These are phyloP conservation scores for Arthonia radiata DNA, from an alignment of 495 filamentous ascomycete genomes.

Conservation along the genomic window DNA sequence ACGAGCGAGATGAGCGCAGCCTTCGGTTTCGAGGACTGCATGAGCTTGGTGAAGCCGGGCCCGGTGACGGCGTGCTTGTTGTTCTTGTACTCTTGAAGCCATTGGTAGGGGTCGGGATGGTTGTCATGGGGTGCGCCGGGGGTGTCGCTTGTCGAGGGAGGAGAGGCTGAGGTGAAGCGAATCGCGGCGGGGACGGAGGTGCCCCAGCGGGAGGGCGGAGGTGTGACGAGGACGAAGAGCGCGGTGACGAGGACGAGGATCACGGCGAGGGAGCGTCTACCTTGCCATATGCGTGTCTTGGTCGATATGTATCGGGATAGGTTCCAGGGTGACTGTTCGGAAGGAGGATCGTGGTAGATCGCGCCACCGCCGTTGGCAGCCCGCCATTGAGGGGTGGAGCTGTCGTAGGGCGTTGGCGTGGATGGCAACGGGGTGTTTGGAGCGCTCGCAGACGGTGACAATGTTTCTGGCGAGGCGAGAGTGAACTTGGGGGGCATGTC, in stretches of 20 bases:
- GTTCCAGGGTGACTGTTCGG: too few relatives aligned
- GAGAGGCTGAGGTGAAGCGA: conserved; percentile 3
- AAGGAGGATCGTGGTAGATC: too few relatives aligned
- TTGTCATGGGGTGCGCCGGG: conserved; percentile 5
- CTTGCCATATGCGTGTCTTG: too few relatives aligned
- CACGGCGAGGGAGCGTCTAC: conserved; percentile 8
- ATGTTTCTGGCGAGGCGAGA: too few relatives aligned
- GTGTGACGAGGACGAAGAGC: conserved; percentile 11
- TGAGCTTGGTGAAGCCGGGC: conserved; percentile 1
- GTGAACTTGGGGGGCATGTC: too few relatives aligned
- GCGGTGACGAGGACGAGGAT: conserved; percentile 8
- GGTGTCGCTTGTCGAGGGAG: conserved; percentile 9
- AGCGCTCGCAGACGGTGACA: too few relatives aligned
- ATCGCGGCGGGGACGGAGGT: background rate
- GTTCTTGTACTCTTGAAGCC: conserved; percentile 15
- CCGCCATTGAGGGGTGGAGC: too few relatives aligned
- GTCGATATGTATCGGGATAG: too few relatives aligned
- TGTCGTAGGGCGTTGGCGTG: too few relatives aligned
- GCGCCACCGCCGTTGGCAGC: too few relatives aligned
- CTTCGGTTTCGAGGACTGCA: conserved; percentile 6
- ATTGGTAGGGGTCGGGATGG: conserved; percentile 11
- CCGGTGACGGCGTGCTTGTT: conserved; percentile 10
- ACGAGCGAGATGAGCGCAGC: conserved; percentile 16
- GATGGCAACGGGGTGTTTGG: too few relatives aligned
- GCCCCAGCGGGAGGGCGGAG: conserved; percentile 8